phyloP scores from a whole-genome alignment of 306 rosid genomes.

The Neltuma alba region DNA sequence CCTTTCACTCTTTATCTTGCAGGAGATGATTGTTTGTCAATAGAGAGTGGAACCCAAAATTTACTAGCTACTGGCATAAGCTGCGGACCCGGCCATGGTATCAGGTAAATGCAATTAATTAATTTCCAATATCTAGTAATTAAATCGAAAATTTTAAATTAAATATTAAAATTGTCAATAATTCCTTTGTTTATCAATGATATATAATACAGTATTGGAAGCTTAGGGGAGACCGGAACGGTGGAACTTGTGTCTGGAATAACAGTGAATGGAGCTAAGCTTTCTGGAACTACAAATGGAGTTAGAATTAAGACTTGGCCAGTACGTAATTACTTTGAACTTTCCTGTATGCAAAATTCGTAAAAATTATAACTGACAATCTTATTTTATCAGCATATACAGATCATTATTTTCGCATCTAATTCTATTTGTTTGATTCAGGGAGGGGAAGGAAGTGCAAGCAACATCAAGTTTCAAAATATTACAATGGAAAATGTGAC shows the following conservation, averaged over 20 bases:
- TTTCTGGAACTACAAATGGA: slow-evolving; percentile 59
- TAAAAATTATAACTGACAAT: neutral
- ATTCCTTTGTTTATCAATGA: neutral
- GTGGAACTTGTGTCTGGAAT: slow-evolving; percentile 49
- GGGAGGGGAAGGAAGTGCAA: slow-evolving; percentile 65
- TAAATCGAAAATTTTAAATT: neutral
- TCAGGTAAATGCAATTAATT: slow-evolving; percentile 41
- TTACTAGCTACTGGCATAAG: slow-evolving; percentile 46
- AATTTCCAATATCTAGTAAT: neutral
- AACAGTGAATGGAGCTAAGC: slow-evolving; percentile 51
- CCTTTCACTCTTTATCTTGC: neutral
- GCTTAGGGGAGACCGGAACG: slow-evolving; percentile 51
- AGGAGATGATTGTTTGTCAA: slow-evolving; percentile 72
- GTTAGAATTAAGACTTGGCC: slow-evolving; percentile 66
- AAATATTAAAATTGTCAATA: neutral
- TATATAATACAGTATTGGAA: slow-evolving; percentile 52
- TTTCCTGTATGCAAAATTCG: neutral
- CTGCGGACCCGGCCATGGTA: slow-evolving; percentile 76
- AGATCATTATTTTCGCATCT: neutral
- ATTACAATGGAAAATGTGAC: slow-evolving; percentile 45
- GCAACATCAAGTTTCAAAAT: slow-evolving; percentile 50
- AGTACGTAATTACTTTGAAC: slow-evolving; percentile 38
- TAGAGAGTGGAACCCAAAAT: slow-evolving; percentile 51
- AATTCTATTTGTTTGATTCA: slow-evolving; percentile 4
- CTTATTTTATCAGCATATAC: neutral